Base-by-base conservation (phyloP, 2,329 filamentous ascomycete genomes). In the Colletotrichum gloeosporioides region DNA sequence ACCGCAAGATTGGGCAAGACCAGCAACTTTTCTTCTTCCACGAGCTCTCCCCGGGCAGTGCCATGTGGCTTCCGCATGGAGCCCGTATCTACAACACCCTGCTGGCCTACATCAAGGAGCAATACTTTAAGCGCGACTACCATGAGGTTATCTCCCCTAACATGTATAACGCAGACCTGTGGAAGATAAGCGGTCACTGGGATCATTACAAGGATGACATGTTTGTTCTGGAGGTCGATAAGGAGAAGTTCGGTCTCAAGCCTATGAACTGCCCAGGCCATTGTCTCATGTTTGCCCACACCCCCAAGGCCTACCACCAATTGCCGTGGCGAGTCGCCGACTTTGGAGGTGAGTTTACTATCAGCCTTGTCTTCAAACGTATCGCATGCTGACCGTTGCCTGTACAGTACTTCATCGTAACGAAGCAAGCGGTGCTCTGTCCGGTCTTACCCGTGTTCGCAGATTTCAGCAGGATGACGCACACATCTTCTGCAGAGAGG, bases 191-290 rank as follows among this genome's bases (percentile, higher is more conserved):
- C 10, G 97, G 97, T 66, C 97, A 99, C 85, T 98, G 96, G 96
- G 92, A 94, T 76, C 86, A 96, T 83, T 97, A 98, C 89, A 92
- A 96, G 82, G 96, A 99, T 78, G 96, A 98, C 87, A 99, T 77
- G 72, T 91, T 91, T 79, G 85, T 88, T 55, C 93, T 98, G 80
- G 89, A 92, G 71, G 88, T 94, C 36, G 96, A 98, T 84, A 98
- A 98, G 89, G 94, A 94, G 78, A 89, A 93, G 79, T 96, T 93
- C 55, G 82, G 76, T 32, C 88, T 99, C 68, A 99, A 99, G 88
- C 96, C 96, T 32, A 99, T 99, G 97, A 99, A 99, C 88, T 99
- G 97, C 87, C 97, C 97, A 6, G 96, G 96, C 32, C 96, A 99
- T 86, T 98, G 95, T 85, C 88, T 97, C 79, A 94, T 98, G 82